Evolutionary conservation across 768 basidiomycete species (phyloP), one percentile per base, ranked within the genome.

Genomic region (Psilocybe azurescens): DNA sequence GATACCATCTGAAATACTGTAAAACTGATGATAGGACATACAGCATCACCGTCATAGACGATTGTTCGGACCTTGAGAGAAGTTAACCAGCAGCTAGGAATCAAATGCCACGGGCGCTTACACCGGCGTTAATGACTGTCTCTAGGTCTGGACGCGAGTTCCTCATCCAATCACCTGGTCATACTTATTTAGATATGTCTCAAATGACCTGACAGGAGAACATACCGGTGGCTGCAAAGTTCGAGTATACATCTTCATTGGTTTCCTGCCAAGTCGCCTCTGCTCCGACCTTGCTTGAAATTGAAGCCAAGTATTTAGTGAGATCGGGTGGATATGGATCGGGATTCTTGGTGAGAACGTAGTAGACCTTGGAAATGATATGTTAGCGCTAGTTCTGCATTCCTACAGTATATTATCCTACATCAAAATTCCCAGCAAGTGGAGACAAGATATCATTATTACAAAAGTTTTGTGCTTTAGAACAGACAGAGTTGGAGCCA

Each of bases 151-250:
- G 83, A 16, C 79, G 70, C 1, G 77, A 78, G 59, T 77, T 81
- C 50, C 77, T 73, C 85, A 88, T 88, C 86, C 85, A 88, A 65
- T 89, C 87, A 20, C 80, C 81, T 80, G 47, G 1, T n/a, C 5
- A n/a, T 47, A 44, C 7, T 44, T 14, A 44, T 6, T 14, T 24
- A 24, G 24, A 24, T 24, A 24, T 24, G 24, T 24, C 24, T 24
- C 24, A 24, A 44, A n/a, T 13, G 14, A 10, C 5, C 14, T 44
- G 41, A 13, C n/a, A 5, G 5, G 14, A 5, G 14, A 44, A 44
- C 41, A 74, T 76, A 71, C 83, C 84, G 5, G 79, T 83, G 8
- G 53, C 47, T 0, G 80, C 77, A 59, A 86, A 86, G 59, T 83
- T 81, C 16, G 61, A 56, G 60, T 83, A 85, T 4, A 86, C 81